Base-by-base conservation (phyloP, 352 stramenopile species). In the Globisporangium paddicum region DNA sequence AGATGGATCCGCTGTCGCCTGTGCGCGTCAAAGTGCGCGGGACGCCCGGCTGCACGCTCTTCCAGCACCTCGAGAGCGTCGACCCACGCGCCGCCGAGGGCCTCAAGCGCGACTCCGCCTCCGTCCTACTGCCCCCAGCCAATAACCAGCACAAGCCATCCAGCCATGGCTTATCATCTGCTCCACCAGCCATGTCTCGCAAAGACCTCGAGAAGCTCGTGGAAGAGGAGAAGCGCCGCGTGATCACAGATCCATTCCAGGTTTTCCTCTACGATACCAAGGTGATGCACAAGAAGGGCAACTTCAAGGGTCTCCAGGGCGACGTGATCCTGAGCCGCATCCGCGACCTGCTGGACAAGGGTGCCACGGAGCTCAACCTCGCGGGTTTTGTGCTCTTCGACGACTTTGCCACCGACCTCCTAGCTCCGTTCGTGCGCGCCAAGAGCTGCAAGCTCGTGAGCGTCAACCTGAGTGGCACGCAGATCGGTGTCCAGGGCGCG, bases 211-310 rank as follows among this genome's bases (percentile, higher is more conserved):
- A 79, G 32, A 48, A 71, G 9, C 61, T 88, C n/a, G 48, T 89
- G 14, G 82, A 92, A 60, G 74, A 87, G 8, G 76, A 92, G 63
- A 87, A 74, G 53, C 78, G 79, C 10, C 59, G 59, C 1, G 65
- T 61, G 1, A 90, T 89, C 45, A 85, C 72, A 0, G 76, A 92
- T 19, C 58, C 76, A 16, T 88, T 88, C 59, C 77, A 89, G 57
- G 53, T 64, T 11, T 70, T 92, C 16, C 66, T 92, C 19, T 87
- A 82, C 54, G 82, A 92, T 34, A 73, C 83, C 42, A 85, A 77
- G 32, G 71, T 67, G 1, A 64, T 86, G 60, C 65, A 86, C 53
- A 78, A 77, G 46, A 77, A 76, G 37, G 79, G 82, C 30, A 86
- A 86, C 42, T 92, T 92, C 41, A 86, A 81, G 21, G 70, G 67